Conservation (phyloP, 2,329 filamentous ascomycete genomes). For the Calcarisporium arbuscula region DNA sequence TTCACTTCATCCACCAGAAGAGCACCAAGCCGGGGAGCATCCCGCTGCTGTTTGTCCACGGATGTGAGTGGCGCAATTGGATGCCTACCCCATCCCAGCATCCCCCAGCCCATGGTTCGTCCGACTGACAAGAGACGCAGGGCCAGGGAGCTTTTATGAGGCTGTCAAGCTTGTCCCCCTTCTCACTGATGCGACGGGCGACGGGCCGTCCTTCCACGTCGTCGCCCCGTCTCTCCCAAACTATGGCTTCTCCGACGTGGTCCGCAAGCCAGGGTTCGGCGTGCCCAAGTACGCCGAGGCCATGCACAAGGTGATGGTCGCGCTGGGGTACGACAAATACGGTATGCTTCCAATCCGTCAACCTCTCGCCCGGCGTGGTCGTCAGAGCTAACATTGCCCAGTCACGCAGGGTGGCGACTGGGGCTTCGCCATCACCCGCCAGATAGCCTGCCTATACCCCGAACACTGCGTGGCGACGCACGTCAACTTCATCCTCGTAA, state of each 20-base stretch:
- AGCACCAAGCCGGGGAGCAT: slow-evolving; percentile 47
- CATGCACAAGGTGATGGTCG: slow-evolving; percentile 61
- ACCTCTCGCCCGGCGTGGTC: slow-evolving; percentile 9
- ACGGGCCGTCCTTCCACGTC: slow-evolving; percentile 42
- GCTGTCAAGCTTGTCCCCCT: slow-evolving; percentile 54
- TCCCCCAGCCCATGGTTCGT: no score
- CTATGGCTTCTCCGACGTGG: slow-evolving; percentile 34
- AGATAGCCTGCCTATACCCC: slow-evolving; percentile 54
- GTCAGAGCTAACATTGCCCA: slow-evolving; percentile 5
- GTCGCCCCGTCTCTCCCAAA: slow-evolving; percentile 53
- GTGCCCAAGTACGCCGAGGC: slow-evolving; percentile 41
- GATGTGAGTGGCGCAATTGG: slow-evolving; percentile 34
- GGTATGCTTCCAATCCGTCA: slow-evolving; percentile 12
- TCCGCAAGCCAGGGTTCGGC: slow-evolving; percentile 23
- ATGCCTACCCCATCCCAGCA: no score
- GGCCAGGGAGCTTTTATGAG: slow-evolving; percentile 66
- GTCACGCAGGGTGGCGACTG: slow-evolving; percentile 62
- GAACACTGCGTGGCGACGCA: slow-evolving; percentile 47
- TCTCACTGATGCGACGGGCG: slow-evolving; percentile 25
- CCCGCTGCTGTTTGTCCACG: slow-evolving; percentile 62
- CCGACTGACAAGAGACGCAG: no score
- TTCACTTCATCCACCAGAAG: slow-evolving; percentile 59
- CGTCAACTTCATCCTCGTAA: slow-evolving; percentile 25
- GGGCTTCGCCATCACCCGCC: slow-evolving; percentile 60
- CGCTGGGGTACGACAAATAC: slow-evolving; percentile 49